phyloP scores from a whole-genome alignment of 2,329 filamentous ascomycete species.

The Seiridium cupressi region DNA sequence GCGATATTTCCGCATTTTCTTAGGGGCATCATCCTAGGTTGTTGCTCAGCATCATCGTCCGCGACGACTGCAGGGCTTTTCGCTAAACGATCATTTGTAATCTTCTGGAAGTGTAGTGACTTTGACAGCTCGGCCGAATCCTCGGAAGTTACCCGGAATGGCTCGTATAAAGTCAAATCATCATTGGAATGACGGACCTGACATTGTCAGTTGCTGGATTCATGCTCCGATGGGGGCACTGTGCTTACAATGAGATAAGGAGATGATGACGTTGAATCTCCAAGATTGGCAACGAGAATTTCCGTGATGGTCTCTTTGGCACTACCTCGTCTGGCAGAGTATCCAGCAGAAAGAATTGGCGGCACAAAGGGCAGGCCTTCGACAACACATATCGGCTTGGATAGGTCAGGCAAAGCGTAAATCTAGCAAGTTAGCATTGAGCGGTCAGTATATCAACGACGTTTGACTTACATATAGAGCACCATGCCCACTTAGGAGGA shows the following conservation, averaged over 20 bases:
- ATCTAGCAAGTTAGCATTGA: constrained; percentile 48
- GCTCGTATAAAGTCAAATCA: constrained; percentile 85
- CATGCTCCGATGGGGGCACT: background rate
- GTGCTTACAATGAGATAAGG: constrained; percentile 78
- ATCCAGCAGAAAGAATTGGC: constrained; percentile 70
- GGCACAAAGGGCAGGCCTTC: constrained; percentile 78
- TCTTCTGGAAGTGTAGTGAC: constrained; percentile 73
- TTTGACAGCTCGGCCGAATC: constrained; percentile 45
- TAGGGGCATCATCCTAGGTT: constrained; percentile 51
- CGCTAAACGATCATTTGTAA: constrained; percentile 66
- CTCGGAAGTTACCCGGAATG: constrained; percentile 54
- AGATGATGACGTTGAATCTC: constrained; percentile 66
- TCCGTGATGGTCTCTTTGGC: constrained; percentile 75
- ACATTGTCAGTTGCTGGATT: too few species aligned
- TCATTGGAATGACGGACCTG: constrained; percentile 76
- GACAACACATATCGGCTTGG: constrained; percentile 68
- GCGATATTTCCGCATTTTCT: constrained; percentile 62
- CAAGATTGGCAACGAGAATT: constrained; percentile 80
- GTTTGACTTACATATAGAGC: constrained; percentile 65
- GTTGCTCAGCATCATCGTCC: constrained; percentile 49
- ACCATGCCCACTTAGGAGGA: constrained; percentile 73
- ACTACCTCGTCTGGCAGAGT: constrained; percentile 66
- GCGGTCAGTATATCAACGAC: background rate
- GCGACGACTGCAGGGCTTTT: constrained; percentile 48
- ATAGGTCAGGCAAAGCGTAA: constrained; percentile 73